Evolutionary conservation across 2,329 filamentous ascomycete genomes (phyloP), one percentile per base, ranked within the genome.

Genomic region (Penicillium sumatraense): DNA sequence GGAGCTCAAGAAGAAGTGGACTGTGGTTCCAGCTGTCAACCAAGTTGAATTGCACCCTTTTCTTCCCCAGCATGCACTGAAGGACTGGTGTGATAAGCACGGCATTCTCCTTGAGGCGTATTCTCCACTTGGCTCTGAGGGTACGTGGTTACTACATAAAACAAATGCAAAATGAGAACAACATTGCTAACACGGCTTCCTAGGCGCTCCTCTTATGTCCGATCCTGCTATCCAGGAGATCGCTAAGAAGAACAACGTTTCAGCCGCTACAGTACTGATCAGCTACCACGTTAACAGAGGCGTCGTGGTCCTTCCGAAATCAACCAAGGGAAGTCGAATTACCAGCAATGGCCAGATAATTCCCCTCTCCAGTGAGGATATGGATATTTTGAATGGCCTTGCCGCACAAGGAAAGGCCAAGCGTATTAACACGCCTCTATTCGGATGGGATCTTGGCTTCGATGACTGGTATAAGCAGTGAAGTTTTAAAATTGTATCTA

Each of bases 31-130:
- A n/a, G 60, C 59, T 26, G 65, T 75, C 46, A 71, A 73, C 42
- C 68, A 75, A 53, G 67, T 75, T 42, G 73, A 76, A 56, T 55
- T 71, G 2, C 74, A 76, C 52, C 73, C 74, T n/a, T 74, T 71
- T 54, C 65, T 73, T 21, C 73, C 72, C 33, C 73, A 76, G 49
- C 67, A 70, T 29, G 66, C 70, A 20, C 64, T 76, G 29, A 65
- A 69, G 35, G 56, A 72, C 26, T 76, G 66, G 65, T 75, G 74
- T 49, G 49, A 64, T 14, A 53, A 64, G 18, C 63, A 67, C 33
- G 68, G 66, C 6, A 75, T 77, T 55, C 64, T 71, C n/a, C 65
- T 74, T 11, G 69, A 73, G 26, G 73, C 73, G 9, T 76, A 70
- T 58, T 73, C 57, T 24, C 72, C 72, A n/a, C 63, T 75, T 31